Conservation (phyloP, 345 rosid species). For the Zanthoxylum bungeanum region DNA sequence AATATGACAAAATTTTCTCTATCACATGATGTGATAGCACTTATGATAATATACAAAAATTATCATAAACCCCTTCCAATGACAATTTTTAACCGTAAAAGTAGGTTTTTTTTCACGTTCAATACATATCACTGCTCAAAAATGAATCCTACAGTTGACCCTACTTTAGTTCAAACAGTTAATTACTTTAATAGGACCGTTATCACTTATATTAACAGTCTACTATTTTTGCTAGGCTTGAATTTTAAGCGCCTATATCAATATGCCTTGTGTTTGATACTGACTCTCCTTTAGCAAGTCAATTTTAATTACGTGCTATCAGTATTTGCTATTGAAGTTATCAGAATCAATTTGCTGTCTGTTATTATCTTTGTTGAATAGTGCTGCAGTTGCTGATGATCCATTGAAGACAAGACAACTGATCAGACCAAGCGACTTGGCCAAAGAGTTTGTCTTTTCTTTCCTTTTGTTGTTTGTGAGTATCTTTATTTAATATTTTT, state of each 20-base stretch:
- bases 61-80: no score
- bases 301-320: neutral
- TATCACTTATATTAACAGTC: neutral
- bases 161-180: neutral
- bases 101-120: no score
- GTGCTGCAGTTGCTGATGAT: slow-evolving; percentile 77
- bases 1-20: no score
- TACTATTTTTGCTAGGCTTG: neutral
- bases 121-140: no score
- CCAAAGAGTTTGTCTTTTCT: slow-evolving; percentile 53
- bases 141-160: neutral
- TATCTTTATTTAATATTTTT: no score
- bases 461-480: neutral
- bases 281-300: neutral
- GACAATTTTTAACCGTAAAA: no score
- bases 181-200: neutral
- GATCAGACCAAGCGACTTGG: slow-evolving; percentile 94
- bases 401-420: slow-evolving; percentile 90
- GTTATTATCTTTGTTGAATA: slow-evolving; percentile 1
- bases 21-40: no score
- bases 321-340: neutral
- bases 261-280: neutral
- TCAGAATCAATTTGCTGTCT: neutral
- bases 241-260: neutral
- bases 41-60: no score